Conservation (phyloP, 306 rosid species). For the Ziziphus jujuba region DNA sequence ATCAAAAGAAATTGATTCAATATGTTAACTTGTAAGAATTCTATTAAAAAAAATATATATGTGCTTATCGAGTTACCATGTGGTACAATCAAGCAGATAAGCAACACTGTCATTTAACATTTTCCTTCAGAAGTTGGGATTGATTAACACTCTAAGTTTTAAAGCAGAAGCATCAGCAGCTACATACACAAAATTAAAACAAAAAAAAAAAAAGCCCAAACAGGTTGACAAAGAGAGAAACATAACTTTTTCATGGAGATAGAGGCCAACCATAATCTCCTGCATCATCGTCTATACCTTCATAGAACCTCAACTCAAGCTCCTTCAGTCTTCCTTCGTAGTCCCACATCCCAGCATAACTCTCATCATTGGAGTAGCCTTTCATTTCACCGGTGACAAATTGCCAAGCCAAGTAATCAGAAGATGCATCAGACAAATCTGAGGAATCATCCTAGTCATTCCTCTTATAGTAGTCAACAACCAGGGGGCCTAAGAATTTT, state of each 20-base stretch:
- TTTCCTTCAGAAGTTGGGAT: no score
- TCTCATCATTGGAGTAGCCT: conserved; percentile 56
- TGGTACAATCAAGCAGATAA: no score
- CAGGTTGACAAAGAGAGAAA: conserved; percentile 29
- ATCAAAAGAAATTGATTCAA: no score
- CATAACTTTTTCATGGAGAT: conserved; percentile 59
- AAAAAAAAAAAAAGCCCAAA: conserved; percentile 27
- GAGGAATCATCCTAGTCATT: conserved; percentile 82
- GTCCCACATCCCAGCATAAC: conserved; percentile 73
- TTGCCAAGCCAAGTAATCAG: conserved; percentile 74
- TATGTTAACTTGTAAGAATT: no score
- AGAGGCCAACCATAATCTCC: conserved; percentile 81
- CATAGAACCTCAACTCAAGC: conserved; percentile 83
- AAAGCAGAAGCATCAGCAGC: conserved; percentile 38
- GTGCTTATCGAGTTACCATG: no score
- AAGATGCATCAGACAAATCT: conserved; percentile 57
- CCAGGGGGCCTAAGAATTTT: conserved; percentile 77
- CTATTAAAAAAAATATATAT: no score
- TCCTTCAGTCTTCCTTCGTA: conserved; percentile 71
- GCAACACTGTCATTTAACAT: no score
- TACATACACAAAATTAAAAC: conserved; percentile 1
- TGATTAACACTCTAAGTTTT: no score
- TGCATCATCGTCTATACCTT: conserved; percentile 63
- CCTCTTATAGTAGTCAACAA: conserved; percentile 52
- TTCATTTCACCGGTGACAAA: conserved; percentile 51